Evolutionary conservation across 495 filamentous ascomycete genomes (phyloP).

Genomic region (Barbatosphaeria neglecta): DNA sequence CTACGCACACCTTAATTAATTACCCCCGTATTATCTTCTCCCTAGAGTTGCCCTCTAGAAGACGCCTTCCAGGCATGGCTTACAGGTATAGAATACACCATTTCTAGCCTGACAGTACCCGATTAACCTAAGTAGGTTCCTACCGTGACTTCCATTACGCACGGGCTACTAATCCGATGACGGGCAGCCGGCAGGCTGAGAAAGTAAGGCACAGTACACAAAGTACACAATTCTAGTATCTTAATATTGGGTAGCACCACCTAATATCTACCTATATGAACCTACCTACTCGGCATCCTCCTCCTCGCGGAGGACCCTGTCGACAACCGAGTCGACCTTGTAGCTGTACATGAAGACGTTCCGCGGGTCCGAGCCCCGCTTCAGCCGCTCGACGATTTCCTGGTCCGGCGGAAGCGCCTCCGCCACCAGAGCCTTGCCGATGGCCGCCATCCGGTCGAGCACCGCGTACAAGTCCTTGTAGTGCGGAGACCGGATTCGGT

Average conservation of each 20-base stretch:
- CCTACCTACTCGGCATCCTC: not conserved
- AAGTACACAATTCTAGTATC: too few relatives aligned
- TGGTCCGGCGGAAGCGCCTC: not conserved
- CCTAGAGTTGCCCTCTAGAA: too few relatives aligned
- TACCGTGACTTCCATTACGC: too few relatives aligned
- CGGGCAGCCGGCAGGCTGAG: too few relatives aligned
- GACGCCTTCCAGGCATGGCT: too few relatives aligned
- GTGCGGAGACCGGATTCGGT: conserved; percentile 13
- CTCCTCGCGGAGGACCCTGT: not conserved
- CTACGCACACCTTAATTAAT: too few relatives aligned
- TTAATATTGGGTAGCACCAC: not conserved
- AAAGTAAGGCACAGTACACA: too few relatives aligned
- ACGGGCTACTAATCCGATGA: too few relatives aligned
- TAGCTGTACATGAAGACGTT: conserved; percentile 4
- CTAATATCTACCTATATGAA: not conserved
- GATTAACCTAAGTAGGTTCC: too few relatives aligned
- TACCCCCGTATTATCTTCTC: too few relatives aligned
- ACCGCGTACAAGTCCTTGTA: conserved; percentile 14
- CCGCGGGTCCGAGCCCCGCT: not conserved
- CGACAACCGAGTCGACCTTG: conserved; percentile 1
- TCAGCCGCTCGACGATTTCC: conserved; percentile 2
- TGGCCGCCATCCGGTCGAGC: conserved; percentile 5
- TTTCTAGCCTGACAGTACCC: too few relatives aligned
- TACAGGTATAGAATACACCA: too few relatives aligned
- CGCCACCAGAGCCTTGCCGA: not conserved